phyloP scores from a whole-genome alignment of 208 protist species.

The Wallacemonas rigidus region DNA sequence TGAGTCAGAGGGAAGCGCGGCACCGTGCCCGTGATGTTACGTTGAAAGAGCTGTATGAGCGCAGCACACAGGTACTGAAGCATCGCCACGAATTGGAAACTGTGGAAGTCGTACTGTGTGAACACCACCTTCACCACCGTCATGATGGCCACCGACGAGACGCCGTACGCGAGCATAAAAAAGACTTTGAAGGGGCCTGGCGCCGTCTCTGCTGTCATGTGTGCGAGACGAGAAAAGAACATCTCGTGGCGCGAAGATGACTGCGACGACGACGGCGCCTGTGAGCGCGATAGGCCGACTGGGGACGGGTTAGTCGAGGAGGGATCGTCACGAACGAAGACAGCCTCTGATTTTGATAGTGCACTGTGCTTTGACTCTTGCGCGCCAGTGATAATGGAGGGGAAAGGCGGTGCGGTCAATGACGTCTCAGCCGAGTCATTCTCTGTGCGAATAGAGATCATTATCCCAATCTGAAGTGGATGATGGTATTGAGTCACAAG shows the following conservation, averaged over 20 bases:
- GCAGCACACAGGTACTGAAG: constrained; percentile 29
- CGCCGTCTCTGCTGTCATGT: constrained; percentile 7
- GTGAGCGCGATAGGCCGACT: too few species aligned
- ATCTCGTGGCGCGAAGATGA: background rate
- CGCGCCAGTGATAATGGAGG: too few species aligned
- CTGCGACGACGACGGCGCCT: background rate
- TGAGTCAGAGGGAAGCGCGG: constrained; percentile 18
- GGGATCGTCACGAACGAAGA: too few species aligned
- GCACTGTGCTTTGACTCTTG: too few species aligned
- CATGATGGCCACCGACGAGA: constrained; percentile 36
- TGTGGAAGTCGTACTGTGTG: constrained; percentile 36
- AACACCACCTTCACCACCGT: constrained; percentile 42
- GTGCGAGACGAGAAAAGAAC: constrained; percentile 3
- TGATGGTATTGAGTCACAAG: too few species aligned
- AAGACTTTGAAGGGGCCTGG: constrained; percentile 17
- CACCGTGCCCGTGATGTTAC: constrained; percentile 7
- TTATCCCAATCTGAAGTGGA: too few species aligned
- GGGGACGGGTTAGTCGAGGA: too few species aligned
- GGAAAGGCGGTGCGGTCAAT: too few species aligned
- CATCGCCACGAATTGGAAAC: constrained; percentile 32
- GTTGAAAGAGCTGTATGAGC: constrained; percentile 15
- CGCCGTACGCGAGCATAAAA: constrained; percentile 26
- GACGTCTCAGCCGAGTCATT: too few species aligned
- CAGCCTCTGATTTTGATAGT: too few species aligned
- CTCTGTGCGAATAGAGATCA: too few species aligned